phyloP scores from a whole-genome alignment of 768 basidiomycete genomes.

The Tylopilus plumbeoviolaceoides region DNA sequence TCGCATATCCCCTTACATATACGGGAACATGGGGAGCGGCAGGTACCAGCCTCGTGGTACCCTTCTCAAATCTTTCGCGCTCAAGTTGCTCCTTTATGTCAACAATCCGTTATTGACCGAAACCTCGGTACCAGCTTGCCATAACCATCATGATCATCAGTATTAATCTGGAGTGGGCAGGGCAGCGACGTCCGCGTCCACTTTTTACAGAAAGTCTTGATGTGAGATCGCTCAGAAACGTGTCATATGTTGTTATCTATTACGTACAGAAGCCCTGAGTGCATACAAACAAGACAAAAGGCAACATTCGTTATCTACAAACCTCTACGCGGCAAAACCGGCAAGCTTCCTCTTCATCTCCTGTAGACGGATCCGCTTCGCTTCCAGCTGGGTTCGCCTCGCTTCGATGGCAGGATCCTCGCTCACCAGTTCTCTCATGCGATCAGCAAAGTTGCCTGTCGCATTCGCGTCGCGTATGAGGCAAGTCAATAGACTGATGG shows the following conservation, averaged over 20 bases:
- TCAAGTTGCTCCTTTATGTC: neutral
- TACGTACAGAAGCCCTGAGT: neutral
- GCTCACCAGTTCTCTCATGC: conserved; percentile 40
- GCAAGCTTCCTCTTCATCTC: conserved; percentile 36
- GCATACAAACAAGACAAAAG: neutral
- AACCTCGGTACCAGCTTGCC: conserved; percentile 42
- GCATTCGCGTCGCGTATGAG: conserved; percentile 24
- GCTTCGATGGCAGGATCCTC: conserved; percentile 41
- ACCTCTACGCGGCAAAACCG: conserved; percentile 21
- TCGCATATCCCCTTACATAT: conserved; percentile 73
- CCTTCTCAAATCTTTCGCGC: neutral
- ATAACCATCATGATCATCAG: conserved; percentile 55
- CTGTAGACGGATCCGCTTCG: conserved; percentile 35
- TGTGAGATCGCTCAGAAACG: no score
- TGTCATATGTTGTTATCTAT: no score
- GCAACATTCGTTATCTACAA: neutral
- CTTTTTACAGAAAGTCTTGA: no score
- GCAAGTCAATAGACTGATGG: conserved; percentile 32
- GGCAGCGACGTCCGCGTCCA: no score
- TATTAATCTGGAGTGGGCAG: no score
- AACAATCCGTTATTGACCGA: conserved; percentile 20
- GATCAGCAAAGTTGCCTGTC: conserved; percentile 18
- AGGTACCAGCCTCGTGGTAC: conserved; percentile 68
- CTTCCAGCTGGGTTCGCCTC: conserved; percentile 33
- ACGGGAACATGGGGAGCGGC: conserved; percentile 79